Percentiles rank a stretch among this genome's conserved stretches.
Conservation (phyloP, 1,139 yeast species). For the Meyerozyma guilliermondii region DNA sequence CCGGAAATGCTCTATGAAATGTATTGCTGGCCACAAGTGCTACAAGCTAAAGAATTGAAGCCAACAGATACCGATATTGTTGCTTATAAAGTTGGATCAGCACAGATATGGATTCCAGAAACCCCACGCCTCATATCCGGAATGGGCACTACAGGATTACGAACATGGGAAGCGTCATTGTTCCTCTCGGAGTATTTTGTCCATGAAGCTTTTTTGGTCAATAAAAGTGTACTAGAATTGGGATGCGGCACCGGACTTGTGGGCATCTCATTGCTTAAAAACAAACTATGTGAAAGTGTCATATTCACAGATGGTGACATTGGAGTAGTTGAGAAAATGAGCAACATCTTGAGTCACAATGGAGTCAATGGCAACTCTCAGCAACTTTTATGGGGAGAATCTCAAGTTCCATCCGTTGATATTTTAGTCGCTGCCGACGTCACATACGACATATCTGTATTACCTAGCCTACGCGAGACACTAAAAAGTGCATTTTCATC, state of each 20-base stretch:
- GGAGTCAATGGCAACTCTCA: constrained; percentile 15
- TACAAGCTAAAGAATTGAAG: constrained; percentile 32
- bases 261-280: constrained; percentile 48
- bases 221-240: constrained; percentile 51
- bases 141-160: constrained; percentile 75
- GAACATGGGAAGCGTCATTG: constrained; percentile 96
- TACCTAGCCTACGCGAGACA: constrained; percentile 52
- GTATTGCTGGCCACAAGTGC: constrained; percentile 33
- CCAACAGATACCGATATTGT: constrained; percentile 47
- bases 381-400: constrained; percentile 56
- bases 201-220: constrained; percentile 8
- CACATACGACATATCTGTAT: constrained; percentile 65
- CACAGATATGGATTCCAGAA: constrained; percentile 46
- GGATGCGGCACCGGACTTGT: constrained; percentile 94
- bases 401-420: constrained; percentile 26
- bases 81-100: constrained; percentile 36
- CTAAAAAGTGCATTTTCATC: constrained; percentile 40
- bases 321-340: constrained; percentile 49
- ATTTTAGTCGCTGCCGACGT: constrained; percentile 77
- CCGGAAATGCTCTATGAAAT: constrained; percentile 49
- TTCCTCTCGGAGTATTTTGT: constrained; percentile 50
- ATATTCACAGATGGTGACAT: constrained; percentile 77
- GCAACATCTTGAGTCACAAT: constrained; percentile 45
- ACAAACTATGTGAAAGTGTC: constrained; percentile 21
- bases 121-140: constrained; percentile 65